Conservation (phyloP, 805 yeast genomes). For the Nakazawaea siamensis region DNA sequence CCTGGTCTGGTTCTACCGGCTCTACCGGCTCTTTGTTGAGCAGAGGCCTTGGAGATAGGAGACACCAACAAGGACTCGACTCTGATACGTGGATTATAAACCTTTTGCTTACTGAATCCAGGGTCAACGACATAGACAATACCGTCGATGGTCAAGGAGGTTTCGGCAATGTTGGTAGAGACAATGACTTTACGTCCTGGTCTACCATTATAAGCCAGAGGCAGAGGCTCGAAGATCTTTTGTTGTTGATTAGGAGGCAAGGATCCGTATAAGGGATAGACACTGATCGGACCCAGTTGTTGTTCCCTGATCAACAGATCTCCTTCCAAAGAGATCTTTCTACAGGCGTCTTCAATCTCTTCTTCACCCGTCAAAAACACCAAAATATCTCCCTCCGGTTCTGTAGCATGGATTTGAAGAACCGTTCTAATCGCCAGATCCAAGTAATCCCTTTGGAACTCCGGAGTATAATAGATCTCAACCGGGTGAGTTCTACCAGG, state of each 20-base stretch:
- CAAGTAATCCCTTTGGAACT: conserved; percentile 87
- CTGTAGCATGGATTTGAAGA: conserved; percentile 93
- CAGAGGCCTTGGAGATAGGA: conserved; percentile 94
- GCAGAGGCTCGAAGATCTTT: conserved; percentile 85
- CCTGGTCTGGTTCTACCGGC: conserved; percentile 99
- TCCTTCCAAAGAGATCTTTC: conserved; percentile 79
- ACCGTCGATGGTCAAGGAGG: conserved; percentile 96
- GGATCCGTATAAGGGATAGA: conserved; percentile 93
- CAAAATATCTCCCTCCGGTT: conserved; percentile 84
- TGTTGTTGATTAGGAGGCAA: conserved; percentile 95
- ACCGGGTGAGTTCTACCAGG: conserved; percentile 99
- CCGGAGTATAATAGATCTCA: conserved; percentile 94
- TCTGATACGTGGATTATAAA: conserved; percentile 91
- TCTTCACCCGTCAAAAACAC: conserved; percentile 93
- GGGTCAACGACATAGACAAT: conserved; percentile 96
- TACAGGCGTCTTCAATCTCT: conserved; percentile 94
- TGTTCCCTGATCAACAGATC: conserved; percentile 87
- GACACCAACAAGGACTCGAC: conserved; percentile 92
- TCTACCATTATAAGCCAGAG: conserved; percentile 64
- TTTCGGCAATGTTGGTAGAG: conserved; percentile 94
- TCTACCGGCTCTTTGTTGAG: conserved; percentile 99
- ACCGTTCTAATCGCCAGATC: conserved; percentile 96
- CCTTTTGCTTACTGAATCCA: conserved; percentile 94
- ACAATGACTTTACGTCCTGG: conserved; percentile 95
- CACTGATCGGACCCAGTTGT: conserved; percentile 80